phyloP scores from a whole-genome alignment of 2,329 filamentous ascomycete genomes.

The Furcasterigmium furcatum region DNA sequence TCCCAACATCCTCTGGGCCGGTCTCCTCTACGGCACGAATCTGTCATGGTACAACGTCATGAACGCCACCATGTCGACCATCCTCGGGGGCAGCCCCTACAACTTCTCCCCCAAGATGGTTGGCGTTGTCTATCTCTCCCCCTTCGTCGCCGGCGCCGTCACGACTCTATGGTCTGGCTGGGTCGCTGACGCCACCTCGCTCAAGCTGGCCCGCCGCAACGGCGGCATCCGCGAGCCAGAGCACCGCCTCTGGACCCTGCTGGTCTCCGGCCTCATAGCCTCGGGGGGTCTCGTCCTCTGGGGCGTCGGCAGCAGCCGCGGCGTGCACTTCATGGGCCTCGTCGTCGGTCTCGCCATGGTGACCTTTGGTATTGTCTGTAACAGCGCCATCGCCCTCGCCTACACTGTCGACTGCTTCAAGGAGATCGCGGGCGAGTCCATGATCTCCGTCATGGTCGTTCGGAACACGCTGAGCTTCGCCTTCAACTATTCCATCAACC shows the following conservation, averaged over 20 bases:
- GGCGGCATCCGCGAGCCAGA: constrained; percentile 37
- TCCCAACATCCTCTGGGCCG: constrained; percentile 37
- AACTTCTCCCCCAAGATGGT: constrained; percentile 34
- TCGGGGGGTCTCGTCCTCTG: constrained; percentile 16
- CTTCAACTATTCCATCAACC: constrained; percentile 19
- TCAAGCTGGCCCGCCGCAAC: constrained; percentile 35
- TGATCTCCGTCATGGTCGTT: constrained; percentile 35
- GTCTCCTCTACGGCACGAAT: constrained; percentile 38
- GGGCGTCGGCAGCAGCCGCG: constrained; percentile 27
- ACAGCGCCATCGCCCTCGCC: constrained; percentile 32
- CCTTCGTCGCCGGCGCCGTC: constrained; percentile 25
- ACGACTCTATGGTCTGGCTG: constrained; percentile 25
- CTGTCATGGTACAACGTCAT: constrained; percentile 40
- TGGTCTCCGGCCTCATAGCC: constrained; percentile 23
- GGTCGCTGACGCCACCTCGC: constrained; percentile 31
- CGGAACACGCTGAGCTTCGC: constrained; percentile 32
- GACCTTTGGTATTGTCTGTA: constrained; percentile 27
- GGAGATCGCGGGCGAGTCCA: constrained; percentile 33
- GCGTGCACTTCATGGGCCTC: constrained; percentile 37
- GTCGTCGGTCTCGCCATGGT: constrained; percentile 34
- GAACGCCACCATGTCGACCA: constrained; percentile 38
- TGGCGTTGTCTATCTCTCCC: constrained; percentile 32
- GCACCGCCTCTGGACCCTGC: constrained; percentile 37
- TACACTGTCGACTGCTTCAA: constrained; percentile 38
- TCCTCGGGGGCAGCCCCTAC: constrained; percentile 31